These are phyloP conservation scores for Leccinum uliginosum DNA, from an alignment of 768 basidiomycete genomes.

Conservation along the genomic window DNA sequence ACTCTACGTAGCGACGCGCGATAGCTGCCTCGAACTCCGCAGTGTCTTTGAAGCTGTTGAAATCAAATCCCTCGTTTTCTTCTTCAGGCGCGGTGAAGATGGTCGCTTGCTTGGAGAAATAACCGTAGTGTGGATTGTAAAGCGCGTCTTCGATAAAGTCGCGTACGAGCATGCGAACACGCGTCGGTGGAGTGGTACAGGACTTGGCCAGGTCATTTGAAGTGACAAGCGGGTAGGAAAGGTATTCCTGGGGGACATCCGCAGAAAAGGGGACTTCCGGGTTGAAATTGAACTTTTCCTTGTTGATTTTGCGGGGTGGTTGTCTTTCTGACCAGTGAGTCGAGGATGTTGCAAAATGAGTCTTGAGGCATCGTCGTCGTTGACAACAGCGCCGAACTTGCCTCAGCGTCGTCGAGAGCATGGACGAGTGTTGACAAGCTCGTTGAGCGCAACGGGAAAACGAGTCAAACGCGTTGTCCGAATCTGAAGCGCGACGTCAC, in stretches of 20 bases:
- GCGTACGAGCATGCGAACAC: conserved; percentile 90
- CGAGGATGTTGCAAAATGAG: conserved; percentile 22
- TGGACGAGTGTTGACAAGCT: conserved; percentile 5
- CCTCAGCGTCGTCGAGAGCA: conserved; percentile 21
- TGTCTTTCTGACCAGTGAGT: conserved; percentile 10
- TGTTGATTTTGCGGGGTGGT: conserved; percentile 8
- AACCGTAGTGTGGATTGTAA: conserved; percentile 97
- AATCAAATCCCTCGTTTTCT: conserved; percentile 56
- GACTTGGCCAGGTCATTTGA: conserved; percentile 61
- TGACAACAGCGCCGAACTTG: conserved; percentile 17
- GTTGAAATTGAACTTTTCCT: conserved; percentile 81
- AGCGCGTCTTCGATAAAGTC: conserved; percentile 97
- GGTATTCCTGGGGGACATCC: conserved; percentile 40
- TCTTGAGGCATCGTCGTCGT: conserved; percentile 22
- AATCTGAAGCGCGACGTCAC: conserved; percentile 1
- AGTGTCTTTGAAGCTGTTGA: conserved; percentile 58
- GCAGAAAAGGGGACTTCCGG: conserved; percentile 50
- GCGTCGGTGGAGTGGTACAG: conserved; percentile 56
- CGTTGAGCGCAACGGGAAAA: conserved; percentile 7
- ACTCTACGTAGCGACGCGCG: conserved; percentile 68
- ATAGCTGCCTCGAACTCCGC: conserved; percentile 79
- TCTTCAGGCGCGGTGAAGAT: conserved; percentile 67
- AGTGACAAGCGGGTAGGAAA: conserved; percentile 55
- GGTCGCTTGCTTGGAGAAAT: conserved; percentile 89
- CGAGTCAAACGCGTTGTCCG: background rate